Conservation (phyloP, 495 filamentous ascomycete genomes). For the Hyaloscypha finlandica region DNA sequence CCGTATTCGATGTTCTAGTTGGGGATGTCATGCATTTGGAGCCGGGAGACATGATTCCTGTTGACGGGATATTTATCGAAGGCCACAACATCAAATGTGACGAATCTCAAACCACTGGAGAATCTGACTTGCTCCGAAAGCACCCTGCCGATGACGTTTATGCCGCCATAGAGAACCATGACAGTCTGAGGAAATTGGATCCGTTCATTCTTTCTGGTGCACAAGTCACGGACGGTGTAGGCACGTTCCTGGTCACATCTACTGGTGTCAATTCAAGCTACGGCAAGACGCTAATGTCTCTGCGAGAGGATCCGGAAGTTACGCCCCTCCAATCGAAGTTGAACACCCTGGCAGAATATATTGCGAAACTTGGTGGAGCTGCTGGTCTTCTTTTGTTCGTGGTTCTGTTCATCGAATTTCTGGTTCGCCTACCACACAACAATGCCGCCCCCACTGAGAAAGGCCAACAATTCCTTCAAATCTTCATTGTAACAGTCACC, state of each 20-base stretch:
- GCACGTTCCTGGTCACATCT: slow-evolving; percentile 81
- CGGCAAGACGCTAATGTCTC: slow-evolving; percentile 91
- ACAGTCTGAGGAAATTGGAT: slow-evolving; percentile 79
- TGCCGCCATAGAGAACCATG: slow-evolving; percentile 72
- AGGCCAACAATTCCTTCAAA: slow-evolving; percentile 83
- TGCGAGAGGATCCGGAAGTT: slow-evolving; percentile 85
- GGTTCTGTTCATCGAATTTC: slow-evolving; percentile 91
- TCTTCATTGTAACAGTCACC: slow-evolving; percentile 94
- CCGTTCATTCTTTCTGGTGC: slow-evolving; percentile 93
- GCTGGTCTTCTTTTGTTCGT: slow-evolving; percentile 84
- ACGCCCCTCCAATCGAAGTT: slow-evolving; percentile 95
- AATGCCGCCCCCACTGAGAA: slow-evolving; percentile 63
- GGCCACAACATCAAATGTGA: slow-evolving; percentile 77
- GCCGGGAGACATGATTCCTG: slow-evolving; percentile 85
- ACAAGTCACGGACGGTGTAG: slow-evolving; percentile 88
- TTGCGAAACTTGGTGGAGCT: slow-evolving; percentile 87
- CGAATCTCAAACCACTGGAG: slow-evolving; percentile 81
- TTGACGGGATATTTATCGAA: slow-evolving; percentile 75
- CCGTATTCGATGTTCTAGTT: slow-evolving; percentile 76
- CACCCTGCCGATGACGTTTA: slow-evolving; percentile 75
- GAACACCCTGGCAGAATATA: slow-evolving; percentile 87
- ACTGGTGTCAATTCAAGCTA: slow-evolving; percentile 86
- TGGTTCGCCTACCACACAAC: slow-evolving; percentile 63
- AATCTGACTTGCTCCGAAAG: slow-evolving; percentile 81
- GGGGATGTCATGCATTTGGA: slow-evolving; percentile 84